These are phyloP conservation scores for Saccharomycopsis hybrid DNA, from an alignment of 1,139 yeast genomes.

Conservation along the genomic window DNA sequence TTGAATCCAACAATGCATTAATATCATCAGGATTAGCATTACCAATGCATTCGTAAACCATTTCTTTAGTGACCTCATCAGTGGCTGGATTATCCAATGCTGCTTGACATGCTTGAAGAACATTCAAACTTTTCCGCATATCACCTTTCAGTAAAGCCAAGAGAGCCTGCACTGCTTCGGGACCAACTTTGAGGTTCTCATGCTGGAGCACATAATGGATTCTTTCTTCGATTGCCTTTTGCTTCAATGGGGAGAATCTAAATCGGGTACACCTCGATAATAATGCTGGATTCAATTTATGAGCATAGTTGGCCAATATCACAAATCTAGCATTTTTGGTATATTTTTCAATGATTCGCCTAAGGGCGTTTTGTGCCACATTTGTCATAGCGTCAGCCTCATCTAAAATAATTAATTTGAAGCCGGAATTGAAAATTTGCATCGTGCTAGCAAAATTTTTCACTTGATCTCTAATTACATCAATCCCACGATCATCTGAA, in stretches of 20 bases:
- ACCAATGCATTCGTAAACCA: slow-evolving; percentile 92
- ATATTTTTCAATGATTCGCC: slow-evolving; percentile 88
- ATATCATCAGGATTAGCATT: slow-evolving; percentile 90
- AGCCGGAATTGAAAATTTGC: slow-evolving; percentile 77
- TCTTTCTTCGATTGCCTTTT: slow-evolving; percentile 60
- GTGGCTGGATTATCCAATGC: slow-evolving; percentile 41
- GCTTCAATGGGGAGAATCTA: slow-evolving; percentile 77
- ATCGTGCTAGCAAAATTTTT: slow-evolving; percentile 83
- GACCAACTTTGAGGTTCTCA: slow-evolving; percentile 54
- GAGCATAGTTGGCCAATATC: slow-evolving; percentile 92
- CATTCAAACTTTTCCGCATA: slow-evolving; percentile 93
- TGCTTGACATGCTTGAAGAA: slow-evolving; percentile 88
- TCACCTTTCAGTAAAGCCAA: slow-evolving; percentile 78
- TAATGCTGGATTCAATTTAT: slow-evolving; percentile 91
- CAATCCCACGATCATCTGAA: slow-evolving; percentile 81
- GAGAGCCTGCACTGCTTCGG: slow-evolving; percentile 60
- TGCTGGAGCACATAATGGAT: slow-evolving; percentile 59
- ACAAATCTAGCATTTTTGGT: slow-evolving; percentile 95
- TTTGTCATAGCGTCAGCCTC: slow-evolving; percentile 99
- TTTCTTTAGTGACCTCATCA: slow-evolving; percentile 54
- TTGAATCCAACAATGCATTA: slow-evolving; percentile 64
- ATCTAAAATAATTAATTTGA: slow-evolving; percentile 86
- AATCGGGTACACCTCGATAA: slow-evolving; percentile 92
- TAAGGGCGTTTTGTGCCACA: slow-evolving; percentile 90
- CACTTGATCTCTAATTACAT: slow-evolving; percentile 78